Base-by-base conservation (phyloP, 208 protist genomes). In the Crithidia brevicula region DNA sequence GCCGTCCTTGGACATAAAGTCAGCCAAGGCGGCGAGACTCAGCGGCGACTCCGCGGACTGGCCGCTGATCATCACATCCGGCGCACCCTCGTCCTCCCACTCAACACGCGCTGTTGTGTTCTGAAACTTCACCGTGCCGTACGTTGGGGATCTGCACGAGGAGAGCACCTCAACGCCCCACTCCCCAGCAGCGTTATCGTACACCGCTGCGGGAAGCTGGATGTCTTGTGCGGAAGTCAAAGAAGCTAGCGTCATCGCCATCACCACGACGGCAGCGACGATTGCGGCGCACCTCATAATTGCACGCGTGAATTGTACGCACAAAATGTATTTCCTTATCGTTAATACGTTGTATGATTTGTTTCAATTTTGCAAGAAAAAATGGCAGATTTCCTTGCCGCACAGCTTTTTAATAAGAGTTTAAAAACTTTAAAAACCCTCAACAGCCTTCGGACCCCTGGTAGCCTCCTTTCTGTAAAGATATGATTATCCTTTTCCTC, bases 141-240 rank as follows among this genome's bases (percentile, higher is more conserved):
- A 51, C 27, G 52, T 23, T 23, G 68, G 53, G 9, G 49, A 49
- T 2, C 74, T 42, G 46, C 85, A 91, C 23, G 83, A 75, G 13
- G 85, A 83, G 16, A 80, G 51, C 43, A 94, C 47, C 56, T 87
- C 80, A 34, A 89, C 70, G 25, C 53, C 72, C 85, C 88, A 94
- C 33, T 85, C 75, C 0, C 85, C 85, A 30, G 68, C 83, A 20
- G 85, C 85, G 42, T 74, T 54, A 25, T 82, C 76, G 36, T 75
- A 76, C 25, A 93, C 38, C 25, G 61, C 45, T 40, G 64, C 61
- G 10, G 87, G 87, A 3, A 92, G 54, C 33, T 83, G 75, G 23
- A 92, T 38, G 40, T 53, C 60, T 9, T 53, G 50, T 27, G 68
- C 50, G 2, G n/a, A n/a, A n/a, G 34, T 23, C 15, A 71, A 47